Conservation (phyloP, 495 filamentous ascomycete genomes). For the Neurospora terricola region DNA sequence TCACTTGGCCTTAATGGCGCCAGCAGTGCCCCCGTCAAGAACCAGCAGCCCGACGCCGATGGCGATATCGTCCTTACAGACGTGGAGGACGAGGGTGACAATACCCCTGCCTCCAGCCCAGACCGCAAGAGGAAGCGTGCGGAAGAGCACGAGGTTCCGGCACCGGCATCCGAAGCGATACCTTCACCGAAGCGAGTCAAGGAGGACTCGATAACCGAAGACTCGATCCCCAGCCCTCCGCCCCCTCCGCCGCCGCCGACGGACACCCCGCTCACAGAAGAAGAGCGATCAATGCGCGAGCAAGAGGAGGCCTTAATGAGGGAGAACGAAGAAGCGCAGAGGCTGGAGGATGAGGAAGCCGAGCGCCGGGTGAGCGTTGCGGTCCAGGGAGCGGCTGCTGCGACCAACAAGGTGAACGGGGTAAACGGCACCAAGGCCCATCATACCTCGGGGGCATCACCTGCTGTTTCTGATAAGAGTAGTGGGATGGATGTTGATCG, state of each 20-base stretch:
- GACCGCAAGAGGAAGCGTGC: constrained; percentile 57
- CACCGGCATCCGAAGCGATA: constrained; percentile 29
- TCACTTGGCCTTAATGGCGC: constrained; percentile 1
- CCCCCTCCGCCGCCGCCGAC: constrained; percentile 33
- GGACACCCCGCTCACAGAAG: constrained; percentile 23
- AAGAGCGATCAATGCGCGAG: constrained; percentile 31
- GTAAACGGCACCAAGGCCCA: background rate
- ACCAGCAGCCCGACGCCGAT: constrained; percentile 19
- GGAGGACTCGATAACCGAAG: constrained; percentile 22
- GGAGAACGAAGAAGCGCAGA: constrained; percentile 34
- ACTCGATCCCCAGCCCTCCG: constrained; percentile 27
- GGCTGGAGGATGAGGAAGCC: constrained; percentile 28
- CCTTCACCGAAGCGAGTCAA: constrained; percentile 40
- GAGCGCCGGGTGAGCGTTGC: background rate
- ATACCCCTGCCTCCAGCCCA: constrained; percentile 16
- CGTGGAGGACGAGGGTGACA: constrained; percentile 38
- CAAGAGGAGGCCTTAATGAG: constrained; percentile 27
- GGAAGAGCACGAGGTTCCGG: constrained; percentile 23
- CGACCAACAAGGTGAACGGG: background rate
- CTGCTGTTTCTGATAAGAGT: background rate
- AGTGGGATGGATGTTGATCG: background rate
- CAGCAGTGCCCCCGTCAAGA: constrained; percentile 9
- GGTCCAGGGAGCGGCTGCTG: background rate
- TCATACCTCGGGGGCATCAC: background rate
- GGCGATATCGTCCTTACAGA: constrained; percentile 20